A percentile compares a stretch with the other conserved stretches of the same genome.
Evolutionary conservation across 495 filamentous ascomycete genomes (phyloP).

Genomic region (Lophium mytilinum): DNA sequence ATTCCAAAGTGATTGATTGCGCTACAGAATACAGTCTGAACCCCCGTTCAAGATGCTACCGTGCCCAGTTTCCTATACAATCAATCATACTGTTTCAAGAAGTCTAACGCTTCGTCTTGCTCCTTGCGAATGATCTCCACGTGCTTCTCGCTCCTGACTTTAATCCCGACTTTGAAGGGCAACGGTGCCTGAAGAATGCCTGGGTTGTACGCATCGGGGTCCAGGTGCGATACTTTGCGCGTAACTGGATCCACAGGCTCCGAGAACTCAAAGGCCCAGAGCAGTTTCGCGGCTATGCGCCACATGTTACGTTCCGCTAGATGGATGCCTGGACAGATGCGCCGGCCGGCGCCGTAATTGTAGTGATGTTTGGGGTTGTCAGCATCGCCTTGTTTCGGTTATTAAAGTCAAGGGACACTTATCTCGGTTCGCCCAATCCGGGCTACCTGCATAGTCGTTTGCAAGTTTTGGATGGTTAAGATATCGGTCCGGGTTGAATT

Average conservation of each 20-base stretch:
- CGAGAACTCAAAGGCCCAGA: not conserved
- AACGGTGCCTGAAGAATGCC: not conserved
- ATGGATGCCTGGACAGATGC: not conserved
- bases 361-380: not conserved
- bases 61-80: too few species aligned
- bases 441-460: conserved; percentile 1
- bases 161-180: not conserved
- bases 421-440: not conserved
- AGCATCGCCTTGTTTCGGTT: not conserved
- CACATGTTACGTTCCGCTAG: not conserved
- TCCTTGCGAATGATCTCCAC: not conserved
- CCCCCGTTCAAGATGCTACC: too few species aligned
- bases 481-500: not conserved
- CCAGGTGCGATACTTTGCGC: not conserved
- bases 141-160: not conserved
- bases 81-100: not conserved
- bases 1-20: too few species aligned
- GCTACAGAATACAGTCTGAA: too few species aligned
- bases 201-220: not conserved
- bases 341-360: not conserved
- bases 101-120: not conserved
- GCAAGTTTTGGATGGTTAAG: not conserved
- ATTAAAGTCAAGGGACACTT: not conserved
- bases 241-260: not conserved
- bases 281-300: not conserved